These are phyloP conservation scores for Clavariopsis aquatica DNA, from an alignment of 495 filamentous ascomycete genomes.

Conservation along the genomic window DNA sequence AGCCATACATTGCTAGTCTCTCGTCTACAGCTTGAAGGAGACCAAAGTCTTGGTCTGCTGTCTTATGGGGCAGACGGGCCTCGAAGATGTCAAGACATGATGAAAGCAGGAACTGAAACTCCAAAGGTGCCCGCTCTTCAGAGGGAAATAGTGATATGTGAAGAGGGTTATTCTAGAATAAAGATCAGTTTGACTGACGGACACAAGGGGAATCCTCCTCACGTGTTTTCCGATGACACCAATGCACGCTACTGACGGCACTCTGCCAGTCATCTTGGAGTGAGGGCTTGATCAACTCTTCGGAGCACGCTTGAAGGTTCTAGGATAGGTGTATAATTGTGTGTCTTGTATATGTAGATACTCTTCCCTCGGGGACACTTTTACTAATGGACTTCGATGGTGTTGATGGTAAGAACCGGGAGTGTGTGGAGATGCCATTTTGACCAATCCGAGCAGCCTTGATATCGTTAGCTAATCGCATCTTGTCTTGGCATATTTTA, in stretches of 20 bases:
- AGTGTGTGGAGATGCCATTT: too few species aligned
- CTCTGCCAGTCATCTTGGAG: slow-evolving; percentile 32
- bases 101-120: slow-evolving; percentile 89
- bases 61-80: slow-evolving; percentile 64
- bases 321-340: not conserved
- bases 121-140: slow-evolving; percentile 60
- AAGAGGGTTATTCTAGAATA: slow-evolving; percentile 83
- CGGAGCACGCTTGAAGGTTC: not conserved
- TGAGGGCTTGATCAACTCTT: not conserved
- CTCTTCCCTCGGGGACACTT: not conserved
- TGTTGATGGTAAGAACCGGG: not conserved
- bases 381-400: not conserved
- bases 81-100: slow-evolving; percentile 93
- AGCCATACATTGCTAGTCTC: slow-evolving; percentile 86
- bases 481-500: slow-evolving; percentile 11
- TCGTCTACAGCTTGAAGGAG: slow-evolving; percentile 92
- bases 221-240: slow-evolving; percentile 92
- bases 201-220: slow-evolving; percentile 27
- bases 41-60: slow-evolving; percentile 80
- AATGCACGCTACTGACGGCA: slow-evolving; percentile 82
- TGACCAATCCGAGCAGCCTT: slow-evolving; percentile 26
- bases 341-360: not conserved
- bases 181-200: slow-evolving; percentile 24
- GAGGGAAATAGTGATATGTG: slow-evolving; percentile 89
- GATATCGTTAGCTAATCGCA: slow-evolving; percentile 15